phyloP scores from a whole-genome alignment of 257 asterid species.

The Plantago major region DNA sequence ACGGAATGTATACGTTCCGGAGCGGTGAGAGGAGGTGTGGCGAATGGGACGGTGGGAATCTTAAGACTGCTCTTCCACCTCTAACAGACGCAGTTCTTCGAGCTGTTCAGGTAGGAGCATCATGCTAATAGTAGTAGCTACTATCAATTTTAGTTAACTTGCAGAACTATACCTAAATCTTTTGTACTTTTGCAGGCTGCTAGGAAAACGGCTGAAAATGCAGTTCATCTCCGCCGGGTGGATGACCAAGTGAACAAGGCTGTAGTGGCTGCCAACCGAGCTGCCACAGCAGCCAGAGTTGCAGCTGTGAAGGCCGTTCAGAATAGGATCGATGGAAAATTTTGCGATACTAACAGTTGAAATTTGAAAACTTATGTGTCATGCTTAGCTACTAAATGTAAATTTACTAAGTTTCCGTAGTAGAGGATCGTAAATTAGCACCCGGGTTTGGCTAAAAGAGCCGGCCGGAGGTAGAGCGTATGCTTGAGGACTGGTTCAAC shows the following conservation, averaged over 20 bases:
- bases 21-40: constrained; percentile 51
- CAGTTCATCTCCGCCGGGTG: constrained; percentile 39
- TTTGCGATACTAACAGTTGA: constrained; percentile 57
- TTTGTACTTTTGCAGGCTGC: constrained; percentile 59
- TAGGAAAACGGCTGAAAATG: constrained; percentile 63
- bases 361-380: neutral
- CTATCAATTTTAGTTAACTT: neutral
- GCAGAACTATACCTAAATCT: neutral
- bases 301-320: constrained; percentile 95
- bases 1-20: constrained; percentile 57
- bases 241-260: constrained; percentile 81
- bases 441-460: constrained; percentile 31
- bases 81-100: constrained; percentile 32
- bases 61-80: constrained; percentile 29
- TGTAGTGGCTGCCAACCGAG: constrained; percentile 68
- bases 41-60: constrained; percentile 58
- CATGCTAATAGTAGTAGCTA: neutral
- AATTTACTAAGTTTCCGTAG: constrained; percentile 21
- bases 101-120: constrained; percentile 46
- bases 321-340: constrained; percentile 65
- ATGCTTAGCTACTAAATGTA: constrained; percentile 29
- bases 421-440: constrained; percentile 16
- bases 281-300: constrained; percentile 89
- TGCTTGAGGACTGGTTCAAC: constrained; percentile 23
- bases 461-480: constrained; percentile 32